These are phyloP conservation scores for Leishmania mexicana DNA, from an alignment of 208 protist genomes.

Conservation along the genomic window DNA sequence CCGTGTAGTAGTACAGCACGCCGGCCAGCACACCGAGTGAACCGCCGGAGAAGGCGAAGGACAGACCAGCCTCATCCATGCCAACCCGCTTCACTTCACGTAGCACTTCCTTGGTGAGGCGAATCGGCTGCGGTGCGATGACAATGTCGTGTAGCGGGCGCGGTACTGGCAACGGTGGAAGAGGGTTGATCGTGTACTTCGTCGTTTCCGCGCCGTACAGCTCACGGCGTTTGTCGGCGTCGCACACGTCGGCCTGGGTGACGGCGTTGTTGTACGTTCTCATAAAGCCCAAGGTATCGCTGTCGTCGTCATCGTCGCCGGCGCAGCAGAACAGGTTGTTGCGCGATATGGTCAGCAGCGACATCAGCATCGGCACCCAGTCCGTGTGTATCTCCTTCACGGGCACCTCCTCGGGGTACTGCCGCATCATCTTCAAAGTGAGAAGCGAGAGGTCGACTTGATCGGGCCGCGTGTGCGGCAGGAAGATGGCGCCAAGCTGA, in stretches of 20 bases:
- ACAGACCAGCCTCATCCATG: conserved; percentile 34
- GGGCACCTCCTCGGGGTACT: conserved; percentile 60
- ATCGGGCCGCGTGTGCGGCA: conserved; percentile 66
- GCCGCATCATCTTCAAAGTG: conserved; percentile 67
- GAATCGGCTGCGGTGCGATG: conserved; percentile 44
- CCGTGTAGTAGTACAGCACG: conserved; percentile 47
- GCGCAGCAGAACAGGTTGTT: conserved; percentile 38
- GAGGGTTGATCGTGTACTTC: conserved; percentile 42
- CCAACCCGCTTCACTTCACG: conserved; percentile 26
- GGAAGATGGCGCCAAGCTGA: conserved; percentile 41
- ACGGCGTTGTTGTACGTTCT: conserved; percentile 29
- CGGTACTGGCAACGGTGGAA: conserved; percentile 32
- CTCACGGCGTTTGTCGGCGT: conserved; percentile 35
- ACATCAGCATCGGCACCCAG: conserved; percentile 56
- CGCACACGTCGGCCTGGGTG: conserved; percentile 27
- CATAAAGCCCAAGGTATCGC: conserved; percentile 5
- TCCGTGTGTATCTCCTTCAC: conserved; percentile 69
- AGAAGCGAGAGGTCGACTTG: conserved; percentile 45
- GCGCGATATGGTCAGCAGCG: conserved; percentile 44
- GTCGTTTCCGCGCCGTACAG: conserved; percentile 15
- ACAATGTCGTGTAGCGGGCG: conserved; percentile 39
- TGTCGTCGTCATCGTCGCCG: conserved; percentile 8
- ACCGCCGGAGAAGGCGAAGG: conserved; percentile 59
- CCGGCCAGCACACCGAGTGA: conserved; percentile 63
- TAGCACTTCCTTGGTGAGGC: conserved; percentile 21